These are phyloP conservation scores for Cadophora malorum DNA, from an alignment of 2,329 filamentous ascomycete species.

Conservation along the genomic window DNA sequence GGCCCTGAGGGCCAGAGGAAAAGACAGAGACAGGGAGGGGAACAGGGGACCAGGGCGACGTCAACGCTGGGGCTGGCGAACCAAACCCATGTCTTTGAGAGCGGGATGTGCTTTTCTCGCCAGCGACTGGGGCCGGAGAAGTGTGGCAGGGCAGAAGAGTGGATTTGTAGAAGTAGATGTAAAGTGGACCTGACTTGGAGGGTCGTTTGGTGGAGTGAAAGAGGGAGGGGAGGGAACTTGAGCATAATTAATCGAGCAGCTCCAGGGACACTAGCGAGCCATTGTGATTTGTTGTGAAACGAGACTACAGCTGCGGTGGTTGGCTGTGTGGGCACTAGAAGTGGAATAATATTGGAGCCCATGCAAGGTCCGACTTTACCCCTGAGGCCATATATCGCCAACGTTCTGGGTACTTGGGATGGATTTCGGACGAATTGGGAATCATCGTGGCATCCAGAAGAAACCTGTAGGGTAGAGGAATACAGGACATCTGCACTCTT, in stretches of 20 bases:
- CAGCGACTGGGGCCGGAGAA: constrained; percentile 14
- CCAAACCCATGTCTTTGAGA: constrained; percentile 17
- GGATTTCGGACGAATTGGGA: not conserved
- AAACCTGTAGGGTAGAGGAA: not conserved
- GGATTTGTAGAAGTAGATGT: constrained; percentile 8
- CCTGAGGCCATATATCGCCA: not conserved
- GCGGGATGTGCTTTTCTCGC: constrained; percentile 5
- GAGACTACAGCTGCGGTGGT: constrained; percentile 7
- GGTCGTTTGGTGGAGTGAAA: not conserved
- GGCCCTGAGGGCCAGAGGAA: constrained; percentile 12
- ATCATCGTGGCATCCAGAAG: not conserved
- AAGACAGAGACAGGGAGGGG: not conserved
- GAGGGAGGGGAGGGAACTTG: not conserved
- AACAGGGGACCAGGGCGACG: constrained; percentile 8
- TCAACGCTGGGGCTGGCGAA: constrained; percentile 19
- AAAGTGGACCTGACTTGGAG: constrained; percentile 1
- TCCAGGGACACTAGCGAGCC: constrained; percentile 2
- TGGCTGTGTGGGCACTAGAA: not conserved
- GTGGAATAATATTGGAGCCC: not conserved
- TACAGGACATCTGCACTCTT: not conserved
- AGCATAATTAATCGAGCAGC: constrained; percentile 11
- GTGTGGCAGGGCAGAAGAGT: constrained; percentile 9
- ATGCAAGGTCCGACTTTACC: constrained; percentile 14
- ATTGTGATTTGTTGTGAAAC: constrained; percentile 16
- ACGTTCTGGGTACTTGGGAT: constrained; percentile 9